Conservation (phyloP, 78 protist genomes). For the Protostelium mycophagum region DNA sequence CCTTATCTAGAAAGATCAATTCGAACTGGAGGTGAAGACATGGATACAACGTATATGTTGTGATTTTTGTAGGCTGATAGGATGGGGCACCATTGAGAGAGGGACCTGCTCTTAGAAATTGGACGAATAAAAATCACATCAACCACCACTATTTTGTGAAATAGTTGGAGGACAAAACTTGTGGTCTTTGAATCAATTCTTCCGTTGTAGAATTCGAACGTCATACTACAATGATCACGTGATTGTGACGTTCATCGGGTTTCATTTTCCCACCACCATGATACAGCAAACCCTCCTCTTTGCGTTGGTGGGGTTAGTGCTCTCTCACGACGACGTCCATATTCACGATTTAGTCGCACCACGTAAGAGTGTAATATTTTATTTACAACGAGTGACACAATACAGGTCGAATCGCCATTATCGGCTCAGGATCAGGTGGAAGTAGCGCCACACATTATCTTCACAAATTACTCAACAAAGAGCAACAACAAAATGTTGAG, state of each 20-base stretch:
- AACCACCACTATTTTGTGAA: no score
- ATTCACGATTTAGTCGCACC: not conserved
- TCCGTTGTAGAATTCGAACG: no score
- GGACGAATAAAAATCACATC: no score
- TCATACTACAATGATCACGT: no score
- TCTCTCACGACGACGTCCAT: not conserved
- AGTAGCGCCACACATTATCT: not conserved
- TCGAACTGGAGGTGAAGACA: constrained; percentile 87
- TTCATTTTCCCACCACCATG: no score
- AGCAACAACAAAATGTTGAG: not conserved
- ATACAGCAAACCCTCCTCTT: no score
- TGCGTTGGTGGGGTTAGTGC: not conserved
- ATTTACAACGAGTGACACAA: not conserved
- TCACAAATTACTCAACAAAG: not conserved
- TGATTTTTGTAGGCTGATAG: not conserved
- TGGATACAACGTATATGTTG: not conserved
- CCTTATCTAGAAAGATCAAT: constrained; percentile 90
- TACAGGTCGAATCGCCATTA: not conserved
- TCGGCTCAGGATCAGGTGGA: not conserved
- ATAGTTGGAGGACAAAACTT: no score
- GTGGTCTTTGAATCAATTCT: no score
- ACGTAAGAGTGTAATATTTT: not conserved
- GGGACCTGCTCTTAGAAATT: no score
- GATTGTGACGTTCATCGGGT: no score
- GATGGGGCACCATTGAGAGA: not conserved